Evolutionary conservation across 2,329 filamentous ascomycete species (phyloP), one percentile per base, ranked within the genome.

Genomic region (Leptographium lundbergii): DNA sequence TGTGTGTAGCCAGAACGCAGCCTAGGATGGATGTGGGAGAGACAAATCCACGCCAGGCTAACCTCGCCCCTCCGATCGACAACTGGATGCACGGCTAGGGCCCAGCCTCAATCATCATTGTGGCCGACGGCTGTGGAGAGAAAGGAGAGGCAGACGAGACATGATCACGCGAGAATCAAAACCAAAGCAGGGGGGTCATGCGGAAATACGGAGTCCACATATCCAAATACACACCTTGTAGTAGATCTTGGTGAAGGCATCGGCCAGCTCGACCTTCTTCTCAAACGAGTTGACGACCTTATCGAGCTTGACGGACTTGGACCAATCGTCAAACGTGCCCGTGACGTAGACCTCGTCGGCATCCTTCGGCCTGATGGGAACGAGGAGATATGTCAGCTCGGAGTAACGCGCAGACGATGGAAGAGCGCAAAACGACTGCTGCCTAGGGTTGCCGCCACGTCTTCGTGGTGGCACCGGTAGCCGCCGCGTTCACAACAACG

Each of bases 311-410:
- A 92, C 82, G 59, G 84, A 90, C 79, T 94, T 92, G 65, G 81
- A 81, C 94, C 94, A 99, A 75, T 89, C 81, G 75, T 97, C 92
- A 71, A 97, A 97, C 63, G 89, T 92, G 70, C 94, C 55, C 25
- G 55, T 97, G 67, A 97, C 94, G 73, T 87, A 92, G 72, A 97
- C 92, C 70, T 95, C 88, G 66, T 85, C 81, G 70, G 88, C 91
- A 67, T 84, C 78, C 72, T 94, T 86, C 70, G 87, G 84, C 92
- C 92, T 96, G 74, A 14, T 25, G 32, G 25, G 32, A 22, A 45
- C 22, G 54, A 45, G 25, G 51, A 59, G 32, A 39, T 22, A 24
- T 24, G 24, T 7, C 45, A 25, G 22, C 25, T 22, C 25, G 39
- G 39, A 25, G 17, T 25, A 14, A 14, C 24, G 29, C n/a, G 13